Conservation (phyloP, 768 basidiomycete species). For the Rhizopogon rudus region DNA sequence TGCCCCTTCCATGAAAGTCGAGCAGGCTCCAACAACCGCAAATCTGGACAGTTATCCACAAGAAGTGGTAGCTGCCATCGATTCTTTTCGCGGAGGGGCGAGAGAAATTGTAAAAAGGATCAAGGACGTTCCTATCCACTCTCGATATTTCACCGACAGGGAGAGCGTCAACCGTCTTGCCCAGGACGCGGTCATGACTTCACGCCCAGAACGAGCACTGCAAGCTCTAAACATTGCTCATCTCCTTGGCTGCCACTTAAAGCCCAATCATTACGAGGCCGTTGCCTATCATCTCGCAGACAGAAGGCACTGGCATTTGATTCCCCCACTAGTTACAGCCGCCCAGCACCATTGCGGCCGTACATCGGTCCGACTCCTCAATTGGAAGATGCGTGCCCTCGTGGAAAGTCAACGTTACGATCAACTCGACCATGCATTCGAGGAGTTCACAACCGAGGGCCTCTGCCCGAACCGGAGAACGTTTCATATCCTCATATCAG, state of each 20-base stretch:
- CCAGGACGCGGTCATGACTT: slow-evolving; percentile 25
- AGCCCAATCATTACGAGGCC: slow-evolving; percentile 54
- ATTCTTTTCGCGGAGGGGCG: slow-evolving; percentile 17
- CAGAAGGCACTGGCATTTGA: slow-evolving; percentile 42
- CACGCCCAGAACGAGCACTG: slow-evolving; percentile 36
- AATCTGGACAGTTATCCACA: slow-evolving; percentile 17
- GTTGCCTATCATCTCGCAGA: slow-evolving; percentile 46
- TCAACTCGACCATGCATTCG: slow-evolving; percentile 39
- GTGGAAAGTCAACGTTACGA: slow-evolving; percentile 49
- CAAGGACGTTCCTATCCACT: slow-evolving; percentile 17
- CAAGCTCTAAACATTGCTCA: slow-evolving; percentile 44
- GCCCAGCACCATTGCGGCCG: slow-evolving; percentile 45
- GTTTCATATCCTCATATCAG: slow-evolving; percentile 63
- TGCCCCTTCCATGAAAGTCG: background rate
- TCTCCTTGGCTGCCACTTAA: slow-evolving; percentile 43
- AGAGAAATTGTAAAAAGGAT: slow-evolving; percentile 8
- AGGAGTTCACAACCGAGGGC: slow-evolving; percentile 43
- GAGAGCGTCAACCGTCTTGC: slow-evolving; percentile 30
- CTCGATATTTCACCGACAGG: slow-evolving; percentile 26
- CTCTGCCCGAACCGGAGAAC: slow-evolving; percentile 55
- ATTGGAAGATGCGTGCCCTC: slow-evolving; percentile 64
- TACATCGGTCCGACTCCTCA: slow-evolving; percentile 53
- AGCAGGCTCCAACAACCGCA: background rate
- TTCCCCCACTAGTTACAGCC: slow-evolving; percentile 44
- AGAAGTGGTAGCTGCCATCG: slow-evolving; percentile 20